Evolutionary conservation across 805 yeast species (phyloP).

Genomic region (Starmerella bombicola): DNA sequence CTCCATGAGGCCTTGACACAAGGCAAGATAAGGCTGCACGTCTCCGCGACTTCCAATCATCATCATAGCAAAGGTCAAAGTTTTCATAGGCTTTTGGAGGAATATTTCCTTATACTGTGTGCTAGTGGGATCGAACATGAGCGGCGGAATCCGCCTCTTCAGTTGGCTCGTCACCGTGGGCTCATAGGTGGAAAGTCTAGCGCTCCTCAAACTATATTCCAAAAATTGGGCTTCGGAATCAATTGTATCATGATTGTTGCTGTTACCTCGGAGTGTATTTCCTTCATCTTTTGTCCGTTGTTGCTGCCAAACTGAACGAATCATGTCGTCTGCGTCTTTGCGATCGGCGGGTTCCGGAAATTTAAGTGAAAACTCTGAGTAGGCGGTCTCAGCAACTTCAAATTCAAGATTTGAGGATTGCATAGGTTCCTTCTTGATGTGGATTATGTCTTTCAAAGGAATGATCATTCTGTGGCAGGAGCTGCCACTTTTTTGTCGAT

Average conservation of each 20-base stretch:
- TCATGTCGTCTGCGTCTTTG: slow-evolving; percentile 3
- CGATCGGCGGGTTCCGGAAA: slow-evolving; percentile 4
- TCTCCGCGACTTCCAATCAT: slow-evolving; percentile 96
- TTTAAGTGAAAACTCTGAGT: slow-evolving; percentile 7
- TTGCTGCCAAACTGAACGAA: slow-evolving; percentile 35
- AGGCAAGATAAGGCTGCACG: slow-evolving; percentile 88
- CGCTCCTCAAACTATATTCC: slow-evolving; percentile 17
- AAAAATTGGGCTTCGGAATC: slow-evolving; percentile 10
- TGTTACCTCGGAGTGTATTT: neutral
- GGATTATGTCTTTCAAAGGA: slow-evolving; percentile 51
- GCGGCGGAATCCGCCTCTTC: slow-evolving; percentile 20
- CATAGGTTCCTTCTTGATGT: slow-evolving; percentile 1
- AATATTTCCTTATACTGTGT: slow-evolving; percentile 17
- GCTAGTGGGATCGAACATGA: slow-evolving; percentile 21
- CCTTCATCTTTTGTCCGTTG: slow-evolving; percentile 1
- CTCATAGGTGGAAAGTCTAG: slow-evolving; percentile 21
- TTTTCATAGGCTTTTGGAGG: slow-evolving; percentile 40
- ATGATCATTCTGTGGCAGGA: slow-evolving; percentile 57
- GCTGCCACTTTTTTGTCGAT: slow-evolving; percentile 67
- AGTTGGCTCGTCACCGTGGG: slow-evolving; percentile 10
- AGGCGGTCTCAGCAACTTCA: slow-evolving; percentile 17
- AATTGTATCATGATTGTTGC: neutral
- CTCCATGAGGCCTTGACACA: slow-evolving; percentile 60
- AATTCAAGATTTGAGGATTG: slow-evolving; percentile 1
- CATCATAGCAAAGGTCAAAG: slow-evolving; percentile 50